These are phyloP conservation scores for Brassica balearica DNA, from an alignment of 441 rosid genomes.

Conservation along the genomic window DNA sequence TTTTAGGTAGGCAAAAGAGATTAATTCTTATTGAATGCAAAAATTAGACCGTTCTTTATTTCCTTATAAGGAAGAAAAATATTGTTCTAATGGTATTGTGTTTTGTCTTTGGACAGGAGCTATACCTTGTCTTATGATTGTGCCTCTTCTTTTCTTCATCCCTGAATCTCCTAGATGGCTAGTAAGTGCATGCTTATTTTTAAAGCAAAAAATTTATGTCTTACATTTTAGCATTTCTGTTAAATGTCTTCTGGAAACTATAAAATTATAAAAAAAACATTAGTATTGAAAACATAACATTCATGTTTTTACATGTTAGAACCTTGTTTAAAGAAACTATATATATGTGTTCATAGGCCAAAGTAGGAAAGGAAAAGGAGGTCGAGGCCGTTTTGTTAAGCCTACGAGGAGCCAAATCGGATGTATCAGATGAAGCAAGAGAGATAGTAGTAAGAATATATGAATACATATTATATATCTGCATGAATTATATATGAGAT, in stretches of 20 bases:
- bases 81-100: neutral
- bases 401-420: constrained; percentile 31
- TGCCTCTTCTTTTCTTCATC: constrained; percentile 50
- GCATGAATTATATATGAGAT: too few species aligned
- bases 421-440: constrained; percentile 39
- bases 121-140: constrained; percentile 38
- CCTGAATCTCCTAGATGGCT: constrained; percentile 67
- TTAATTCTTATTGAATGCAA: neutral
- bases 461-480: neutral
- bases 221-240: neutral
- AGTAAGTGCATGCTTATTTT: constrained; percentile 20
- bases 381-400: constrained; percentile 32
- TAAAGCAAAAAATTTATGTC: neutral
- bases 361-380: constrained; percentile 36
- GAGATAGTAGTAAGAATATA: constrained; percentile 40
- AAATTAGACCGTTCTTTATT: neutral
- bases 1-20: constrained; percentile 43
- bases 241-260: neutral
- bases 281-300: neutral
- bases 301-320: neutral
- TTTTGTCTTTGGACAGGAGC: constrained; percentile 39
- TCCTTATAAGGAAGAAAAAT: neutral
- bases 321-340: neutral
- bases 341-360: constrained; percentile 32
- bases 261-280: neutral